These are phyloP conservation scores for Ophiostoma australiae DNA, from an alignment of 2,329 filamentous ascomycete species.

Conservation along the genomic window DNA sequence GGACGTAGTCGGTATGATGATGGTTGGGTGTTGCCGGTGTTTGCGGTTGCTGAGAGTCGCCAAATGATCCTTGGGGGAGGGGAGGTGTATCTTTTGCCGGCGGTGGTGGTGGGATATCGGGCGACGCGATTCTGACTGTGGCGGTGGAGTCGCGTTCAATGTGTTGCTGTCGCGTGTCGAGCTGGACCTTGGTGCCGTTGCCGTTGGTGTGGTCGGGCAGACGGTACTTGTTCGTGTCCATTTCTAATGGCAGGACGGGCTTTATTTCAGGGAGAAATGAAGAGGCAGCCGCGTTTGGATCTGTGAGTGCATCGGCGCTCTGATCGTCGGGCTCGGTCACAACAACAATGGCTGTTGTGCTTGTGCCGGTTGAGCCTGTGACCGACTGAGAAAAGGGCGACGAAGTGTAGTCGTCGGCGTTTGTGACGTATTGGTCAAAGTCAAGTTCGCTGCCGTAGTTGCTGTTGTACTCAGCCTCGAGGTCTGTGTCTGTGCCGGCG, in stretches of 20 bases:
- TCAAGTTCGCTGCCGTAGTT: constrained; percentile 14
- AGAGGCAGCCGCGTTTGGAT: constrained; percentile 11
- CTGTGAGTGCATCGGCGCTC: not conserved
- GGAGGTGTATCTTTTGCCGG: constrained; percentile 52
- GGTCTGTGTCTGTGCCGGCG: constrained; percentile 21
- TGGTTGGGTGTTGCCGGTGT: constrained; percentile 29
- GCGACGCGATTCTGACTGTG: not conserved
- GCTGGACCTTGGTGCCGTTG: constrained; percentile 61
- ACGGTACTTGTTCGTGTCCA: constrained; percentile 71
- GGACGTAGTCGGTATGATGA: constrained; percentile 39
- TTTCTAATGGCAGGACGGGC: constrained; percentile 48
- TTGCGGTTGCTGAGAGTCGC: constrained; percentile 16
- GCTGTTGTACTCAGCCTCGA: constrained; percentile 31
- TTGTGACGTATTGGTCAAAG: constrained; percentile 14
- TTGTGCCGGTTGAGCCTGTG: constrained; percentile 6
- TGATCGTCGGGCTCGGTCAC: constrained; percentile 21
- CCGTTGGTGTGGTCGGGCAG: constrained; percentile 65
- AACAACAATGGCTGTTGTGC: constrained; percentile 20
- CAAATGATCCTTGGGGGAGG: constrained; percentile 27
- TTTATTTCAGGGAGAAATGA: constrained; percentile 49
- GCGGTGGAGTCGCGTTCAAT: constrained; percentile 43
- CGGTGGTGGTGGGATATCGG: constrained; percentile 39
- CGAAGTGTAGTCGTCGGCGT: not conserved
- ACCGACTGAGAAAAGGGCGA: not conserved
- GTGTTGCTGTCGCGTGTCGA: constrained; percentile 54